Evolutionary conservation across 192 early-diverging fungal species (phyloP).

Genomic region (Globomyces pollinis-pini): DNA sequence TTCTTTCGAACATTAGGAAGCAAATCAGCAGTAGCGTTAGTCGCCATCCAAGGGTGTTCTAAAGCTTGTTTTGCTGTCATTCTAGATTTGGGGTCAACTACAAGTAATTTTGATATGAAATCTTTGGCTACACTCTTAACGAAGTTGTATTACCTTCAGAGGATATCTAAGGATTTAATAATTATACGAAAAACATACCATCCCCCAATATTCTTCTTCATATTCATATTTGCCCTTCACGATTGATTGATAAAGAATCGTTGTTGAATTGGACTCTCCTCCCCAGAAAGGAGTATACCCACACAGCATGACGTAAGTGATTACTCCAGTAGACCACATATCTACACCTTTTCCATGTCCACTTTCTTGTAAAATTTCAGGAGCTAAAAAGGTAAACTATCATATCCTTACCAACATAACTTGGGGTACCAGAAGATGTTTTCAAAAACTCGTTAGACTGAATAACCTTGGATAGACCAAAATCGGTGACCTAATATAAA

Average conservation of each 20-base stretch:
- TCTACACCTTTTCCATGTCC: conserved; percentile 62
- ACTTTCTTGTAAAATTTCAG: conserved; percentile 56
- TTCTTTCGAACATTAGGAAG: conserved; percentile 52
- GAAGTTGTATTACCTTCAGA: conserved; percentile 62
- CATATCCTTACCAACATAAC: conserved; percentile 31
- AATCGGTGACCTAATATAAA: too few species aligned
- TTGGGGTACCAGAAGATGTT: conserved; percentile 55
- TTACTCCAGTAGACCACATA: conserved; percentile 72
- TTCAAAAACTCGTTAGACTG: conserved; percentile 48
- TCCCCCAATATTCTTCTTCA: conserved; percentile 42
- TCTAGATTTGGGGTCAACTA: conserved; percentile 62
- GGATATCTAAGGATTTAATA: conserved; percentile 73
- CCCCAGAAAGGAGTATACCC: conserved; percentile 50
- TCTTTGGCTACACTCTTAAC: conserved; percentile 69
- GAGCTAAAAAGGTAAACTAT: conserved; percentile 31
- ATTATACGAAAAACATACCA: conserved; percentile 41
- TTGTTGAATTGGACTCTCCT: conserved; percentile 34
- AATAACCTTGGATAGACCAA: conserved; percentile 64
- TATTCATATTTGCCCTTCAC: conserved; percentile 59
- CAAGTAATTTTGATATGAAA: conserved; percentile 62
- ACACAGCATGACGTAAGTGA: conserved; percentile 43
- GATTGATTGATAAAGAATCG: conserved; percentile 57
- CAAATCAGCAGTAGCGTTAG: conserved; percentile 33
- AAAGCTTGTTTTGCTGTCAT: conserved; percentile 36
- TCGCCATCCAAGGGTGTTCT: conserved; percentile 35